Evolutionary conservation across 257 asterid species (phyloP), one percentile per base, ranked within the genome.

Genomic region (Gynochthodes officinalis): DNA sequence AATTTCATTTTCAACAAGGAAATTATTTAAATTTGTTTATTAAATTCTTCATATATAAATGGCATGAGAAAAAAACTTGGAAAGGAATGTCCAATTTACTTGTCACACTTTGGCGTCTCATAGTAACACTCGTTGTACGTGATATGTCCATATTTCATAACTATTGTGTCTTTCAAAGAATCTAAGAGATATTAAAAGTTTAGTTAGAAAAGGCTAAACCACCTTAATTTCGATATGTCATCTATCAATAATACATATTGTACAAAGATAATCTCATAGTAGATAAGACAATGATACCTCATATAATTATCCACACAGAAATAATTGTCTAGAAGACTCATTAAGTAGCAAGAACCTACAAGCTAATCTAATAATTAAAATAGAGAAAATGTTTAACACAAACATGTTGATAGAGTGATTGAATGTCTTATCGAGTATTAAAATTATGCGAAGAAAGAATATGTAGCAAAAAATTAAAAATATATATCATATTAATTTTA

Each of bases 121-220:
- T 84, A 70, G 84, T 85, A 89, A 69, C 99, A 92, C 77, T 95
- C 99, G 15, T 83, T 63, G 35, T 95, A 97, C 95, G 92, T 95
- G 25, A 97, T 95, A 85, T 95, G 99, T 66, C 99, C 98, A 77
- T 98, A 95, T 83, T 86, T 95, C 98, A 95, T 88, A 16, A 95
- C 96, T 3, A 86, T 84, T 23, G 90, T 90, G 68, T 95, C 97
- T 79, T 90, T 95, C 82, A 95, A 72, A 49, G 98, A 88, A 82
- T 95, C 98, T 52, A 95, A 95, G 67, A 95, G 81, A 69, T 91
- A 94, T 97, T 94, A 89, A 33, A 64, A 63, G 70, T 66, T 54
- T 44, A 50, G 40, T 82, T 74, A 70, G 37, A 49, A 43, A 19
- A 33, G 10, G 68, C 16, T 16, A 30, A 72, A 46, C 19, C 14